Conservation (phyloP, 352 stramenopile species). For the Bremia lactucae region DNA sequence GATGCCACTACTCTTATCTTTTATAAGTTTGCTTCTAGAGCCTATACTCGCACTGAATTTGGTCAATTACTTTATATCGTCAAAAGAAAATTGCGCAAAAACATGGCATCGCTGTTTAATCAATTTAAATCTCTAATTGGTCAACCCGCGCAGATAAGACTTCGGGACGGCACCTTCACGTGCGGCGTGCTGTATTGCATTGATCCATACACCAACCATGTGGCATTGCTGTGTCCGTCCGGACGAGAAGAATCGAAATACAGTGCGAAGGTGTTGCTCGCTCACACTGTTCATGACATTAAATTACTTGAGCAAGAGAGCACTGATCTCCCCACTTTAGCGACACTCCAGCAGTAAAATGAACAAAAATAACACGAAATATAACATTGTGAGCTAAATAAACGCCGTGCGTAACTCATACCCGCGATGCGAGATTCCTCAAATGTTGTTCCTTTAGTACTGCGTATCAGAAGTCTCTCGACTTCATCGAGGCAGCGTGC, state of each 20-base stretch:
- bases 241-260: conserved; percentile 4
- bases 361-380: background rate
- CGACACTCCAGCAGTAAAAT: conserved; percentile 10
- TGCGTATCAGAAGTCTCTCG: conserved; percentile 37
- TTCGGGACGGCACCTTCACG: conserved; percentile 25
- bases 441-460: conserved; percentile 16
- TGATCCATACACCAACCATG: conserved; percentile 43
- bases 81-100: too few relatives aligned
- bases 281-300: conserved; percentile 17
- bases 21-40: conserved; percentile 27
- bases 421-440: conserved; percentile 34
- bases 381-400: background rate
- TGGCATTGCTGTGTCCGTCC: conserved; percentile 24
- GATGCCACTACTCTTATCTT: conserved; percentile 16
- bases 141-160: conserved; percentile 22
- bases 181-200: conserved; percentile 41
- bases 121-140: conserved; percentile 23
- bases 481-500: conserved; percentile 55
- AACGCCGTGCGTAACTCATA: background rate
- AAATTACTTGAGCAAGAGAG: conserved; percentile 8
- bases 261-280: conserved; percentile 26
- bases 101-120: conserved; percentile 26
- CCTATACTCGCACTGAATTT: too few relatives aligned
- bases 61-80: too few relatives aligned
- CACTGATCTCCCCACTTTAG: conserved; percentile 4